These are phyloP conservation scores for Actinomortierella ambigua DNA, from an alignment of 371 early-diverging fungal genomes.

Conservation along the genomic window DNA sequence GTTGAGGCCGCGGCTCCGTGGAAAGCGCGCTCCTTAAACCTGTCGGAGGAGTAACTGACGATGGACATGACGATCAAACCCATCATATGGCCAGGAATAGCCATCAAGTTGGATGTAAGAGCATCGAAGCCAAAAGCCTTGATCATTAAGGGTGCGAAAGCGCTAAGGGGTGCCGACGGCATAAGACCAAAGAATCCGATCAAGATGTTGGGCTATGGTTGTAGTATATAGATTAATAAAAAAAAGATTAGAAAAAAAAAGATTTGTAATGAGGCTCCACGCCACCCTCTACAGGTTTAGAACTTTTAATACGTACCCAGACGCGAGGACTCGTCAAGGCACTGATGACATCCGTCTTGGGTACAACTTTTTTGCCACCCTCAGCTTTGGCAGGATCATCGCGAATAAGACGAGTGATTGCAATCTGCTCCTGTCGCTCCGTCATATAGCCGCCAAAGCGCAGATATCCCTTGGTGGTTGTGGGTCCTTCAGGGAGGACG, in stretches of 20 bases:
- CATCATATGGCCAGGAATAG: conserved; percentile 55
- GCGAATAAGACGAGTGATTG: conserved; percentile 58
- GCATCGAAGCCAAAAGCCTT: conserved; percentile 51
- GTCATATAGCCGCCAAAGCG: conserved; percentile 52
- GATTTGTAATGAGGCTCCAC: no score
- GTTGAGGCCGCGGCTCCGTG: conserved; percentile 47
- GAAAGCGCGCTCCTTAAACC: conserved; percentile 50
- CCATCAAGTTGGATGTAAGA: conserved; percentile 54
- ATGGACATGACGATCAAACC: conserved; percentile 49
- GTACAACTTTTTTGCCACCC: conserved; percentile 47
- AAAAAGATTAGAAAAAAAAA: no score
- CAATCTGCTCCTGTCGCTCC: conserved; percentile 51
- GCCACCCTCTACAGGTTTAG: no score
- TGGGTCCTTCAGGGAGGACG: conserved; percentile 53
- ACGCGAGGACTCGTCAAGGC: conserved; percentile 49
- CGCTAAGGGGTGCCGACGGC: conserved; percentile 48
- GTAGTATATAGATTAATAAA: no score
- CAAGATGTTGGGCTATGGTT: conserved; percentile 37
- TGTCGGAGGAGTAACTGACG: conserved; percentile 53
- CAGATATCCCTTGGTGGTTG: conserved; percentile 45
- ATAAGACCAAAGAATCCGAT: conserved; percentile 50
- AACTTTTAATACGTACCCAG: conserved; percentile 38
- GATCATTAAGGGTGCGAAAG: conserved; percentile 58
- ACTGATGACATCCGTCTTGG: conserved; percentile 50
- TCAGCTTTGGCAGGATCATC: conserved; percentile 57